Conservation (phyloP, 495 filamentous ascomycete species). For the Echria macrotheca region DNA sequence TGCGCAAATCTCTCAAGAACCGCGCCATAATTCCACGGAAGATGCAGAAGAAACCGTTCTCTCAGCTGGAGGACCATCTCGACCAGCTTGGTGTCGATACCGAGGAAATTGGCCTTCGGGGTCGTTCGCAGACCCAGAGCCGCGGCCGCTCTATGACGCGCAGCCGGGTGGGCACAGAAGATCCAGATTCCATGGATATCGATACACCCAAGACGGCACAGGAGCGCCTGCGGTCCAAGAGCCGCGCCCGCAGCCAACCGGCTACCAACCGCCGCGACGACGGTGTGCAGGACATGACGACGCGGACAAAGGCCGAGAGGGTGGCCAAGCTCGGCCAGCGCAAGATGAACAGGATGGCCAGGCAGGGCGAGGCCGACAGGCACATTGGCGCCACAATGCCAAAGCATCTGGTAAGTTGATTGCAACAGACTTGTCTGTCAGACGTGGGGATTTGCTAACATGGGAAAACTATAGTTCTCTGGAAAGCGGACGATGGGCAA, state of each 20-base stretch:
- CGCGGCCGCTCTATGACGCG: slow-evolving; percentile 59
- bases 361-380: slow-evolving; percentile 92
- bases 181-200: slow-evolving; percentile 79
- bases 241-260: slow-evolving; percentile 68
- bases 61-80: slow-evolving; percentile 77
- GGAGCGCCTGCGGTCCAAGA: slow-evolving; percentile 68
- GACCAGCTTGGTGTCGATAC: slow-evolving; percentile 82
- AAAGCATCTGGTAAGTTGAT: slow-evolving; percentile 79
- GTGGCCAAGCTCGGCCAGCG: slow-evolving; percentile 85
- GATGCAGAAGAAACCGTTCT: slow-evolving; percentile 65
- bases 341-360: slow-evolving; percentile 97
- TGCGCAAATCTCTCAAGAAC: slow-evolving; percentile 95
- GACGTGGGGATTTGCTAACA: too few relatives aligned
- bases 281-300: slow-evolving; percentile 58
- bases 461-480: slow-evolving; percentile 40
- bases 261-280: slow-evolving; percentile 77
- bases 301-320: slow-evolving; percentile 74
- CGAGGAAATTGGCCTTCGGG: slow-evolving; percentile 63
- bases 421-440: too few relatives aligned
- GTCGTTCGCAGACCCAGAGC: slow-evolving; percentile 50
- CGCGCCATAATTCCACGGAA: slow-evolving; percentile 82
- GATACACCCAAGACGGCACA: slow-evolving; percentile 52
- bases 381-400: slow-evolving; percentile 75
- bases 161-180: slow-evolving; percentile 46
- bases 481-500: slow-evolving; percentile 58